phyloP scores from a whole-genome alignment of 345 rosid genomes.

The Durio zibethinus region DNA sequence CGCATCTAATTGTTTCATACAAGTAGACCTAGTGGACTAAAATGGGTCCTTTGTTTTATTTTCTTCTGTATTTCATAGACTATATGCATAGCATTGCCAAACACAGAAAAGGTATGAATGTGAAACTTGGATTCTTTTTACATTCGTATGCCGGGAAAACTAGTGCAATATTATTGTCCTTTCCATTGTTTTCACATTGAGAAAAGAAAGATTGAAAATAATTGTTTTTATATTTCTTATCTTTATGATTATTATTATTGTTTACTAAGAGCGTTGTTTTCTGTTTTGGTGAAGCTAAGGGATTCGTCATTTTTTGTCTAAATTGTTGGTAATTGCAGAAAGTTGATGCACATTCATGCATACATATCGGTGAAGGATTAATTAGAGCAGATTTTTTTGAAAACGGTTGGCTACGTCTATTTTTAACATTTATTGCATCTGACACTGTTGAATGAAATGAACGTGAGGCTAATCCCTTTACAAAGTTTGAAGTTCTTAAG shows the following conservation, averaged over 20 bases:
- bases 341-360: too few relatives aligned
- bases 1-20: neutral
- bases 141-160: neutral
- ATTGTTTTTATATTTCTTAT: neutral
- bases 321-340: neutral
- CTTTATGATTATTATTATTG: neutral
- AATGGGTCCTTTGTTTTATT: neutral
- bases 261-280: neutral
- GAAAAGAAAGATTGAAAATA: neutral
- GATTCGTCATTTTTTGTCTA: neutral
- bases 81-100: neutral
- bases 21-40: neutral
- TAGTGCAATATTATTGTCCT: neutral
- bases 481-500: neutral
- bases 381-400: neutral
- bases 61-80: neutral
- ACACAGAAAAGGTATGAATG: neutral
- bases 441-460: neutral
- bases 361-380: neutral
- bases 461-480: conserved; percentile 10
- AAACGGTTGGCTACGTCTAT: neutral
- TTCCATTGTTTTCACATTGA: neutral
- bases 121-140: neutral
- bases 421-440: neutral
- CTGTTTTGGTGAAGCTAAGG: neutral